Base-by-base conservation (phyloP, 768 basidiomycete genomes). In the Dioszegia hungarica region DNA sequence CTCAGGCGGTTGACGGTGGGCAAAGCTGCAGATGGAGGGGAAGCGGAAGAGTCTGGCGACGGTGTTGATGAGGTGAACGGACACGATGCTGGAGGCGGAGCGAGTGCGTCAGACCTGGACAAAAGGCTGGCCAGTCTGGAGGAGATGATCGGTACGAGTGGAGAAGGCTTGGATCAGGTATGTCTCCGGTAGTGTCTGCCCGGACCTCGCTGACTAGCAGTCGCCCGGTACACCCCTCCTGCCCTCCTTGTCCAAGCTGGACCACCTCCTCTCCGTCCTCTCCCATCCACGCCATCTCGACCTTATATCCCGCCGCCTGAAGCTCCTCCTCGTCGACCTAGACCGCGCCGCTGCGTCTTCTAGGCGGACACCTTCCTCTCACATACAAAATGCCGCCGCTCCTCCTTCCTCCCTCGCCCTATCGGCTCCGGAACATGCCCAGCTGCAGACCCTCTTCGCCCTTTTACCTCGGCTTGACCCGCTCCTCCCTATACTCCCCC, bases 271-370 rank as follows among this genome's bases (percentile, higher is more conserved):
- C 22, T 83, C 85, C 6, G 80, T 97, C 15, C 84, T 99, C 43
- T 89, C 94, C 0, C 92, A 97, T 78, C 94, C 95, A 0, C 85
- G 93, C 15, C 92, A 98, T 70, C 86, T 98, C 47, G 95, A 99
- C 75, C 88, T 90, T 11, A 88, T 97, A 60, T 93, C 93, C 1
- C 84, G 94, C 4, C 86, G 94, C 4, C 82, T 98, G 59, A 99
- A 98, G 69, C 79, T 97, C 8, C 82, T 98, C 17, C 81, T 94
- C 14, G 86, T 91, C 0, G 95, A 99, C 75, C 82, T 99, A 48
- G 94, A 98, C 47, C 86, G 93, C 28, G 82, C 84, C 80, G 70
- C 79, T 79, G 52, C 70, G 73, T 38, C 81, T 78, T 64, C 79
- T 24, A 79, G 79, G 10, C 78, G 81, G 47, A 73, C 78, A 1